phyloP scores from a whole-genome alignment of 2,329 filamentous ascomycete species.

The Pseudogymnoascus sp. region DNA sequence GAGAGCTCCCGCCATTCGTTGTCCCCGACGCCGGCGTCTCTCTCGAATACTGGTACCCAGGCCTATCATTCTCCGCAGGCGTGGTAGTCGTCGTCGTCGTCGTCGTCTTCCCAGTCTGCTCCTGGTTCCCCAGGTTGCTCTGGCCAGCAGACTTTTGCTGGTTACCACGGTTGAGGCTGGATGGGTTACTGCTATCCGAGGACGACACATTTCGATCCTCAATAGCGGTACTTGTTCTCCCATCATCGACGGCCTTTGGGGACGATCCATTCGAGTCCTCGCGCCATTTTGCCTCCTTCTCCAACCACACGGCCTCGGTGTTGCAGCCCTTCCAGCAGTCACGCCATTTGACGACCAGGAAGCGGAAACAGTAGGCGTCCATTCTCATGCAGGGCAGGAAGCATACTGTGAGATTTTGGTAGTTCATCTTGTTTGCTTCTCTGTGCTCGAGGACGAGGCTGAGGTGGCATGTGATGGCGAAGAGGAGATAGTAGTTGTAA shows the following conservation, averaged over 20 bases:
- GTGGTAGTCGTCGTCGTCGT: background rate
- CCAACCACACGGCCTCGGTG: slow-evolving; percentile 73
- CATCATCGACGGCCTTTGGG: slow-evolving; percentile 18
- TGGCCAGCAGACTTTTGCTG: background rate
- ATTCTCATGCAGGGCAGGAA: slow-evolving; percentile 97
- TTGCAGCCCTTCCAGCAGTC: slow-evolving; percentile 96
- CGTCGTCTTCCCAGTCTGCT: background rate
- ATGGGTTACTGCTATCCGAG: slow-evolving; percentile 54
- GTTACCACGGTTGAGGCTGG: slow-evolving; percentile 23
- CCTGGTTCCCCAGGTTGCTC: background rate
- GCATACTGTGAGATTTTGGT: slow-evolving; percentile 89
- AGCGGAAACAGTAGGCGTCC: slow-evolving; percentile 90
- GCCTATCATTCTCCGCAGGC: background rate
- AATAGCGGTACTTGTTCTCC: slow-evolving; percentile 24
- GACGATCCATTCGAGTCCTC: slow-evolving; percentile 40
- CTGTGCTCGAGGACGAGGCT: slow-evolving; percentile 85
- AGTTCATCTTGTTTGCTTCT: slow-evolving; percentile 98
- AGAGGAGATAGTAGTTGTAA: slow-evolving; percentile 95
- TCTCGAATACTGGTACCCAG: background rate
- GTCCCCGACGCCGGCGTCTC: background rate
- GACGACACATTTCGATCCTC: slow-evolving; percentile 53
- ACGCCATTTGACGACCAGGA: slow-evolving; percentile 89
- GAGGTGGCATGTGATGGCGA: slow-evolving; percentile 93
- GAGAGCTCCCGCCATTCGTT: background rate
- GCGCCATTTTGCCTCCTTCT: slow-evolving; percentile 57